Evolutionary conservation across 805 yeast genomes (phyloP).

Genomic region (Nakazawaea wyomingensis): DNA sequence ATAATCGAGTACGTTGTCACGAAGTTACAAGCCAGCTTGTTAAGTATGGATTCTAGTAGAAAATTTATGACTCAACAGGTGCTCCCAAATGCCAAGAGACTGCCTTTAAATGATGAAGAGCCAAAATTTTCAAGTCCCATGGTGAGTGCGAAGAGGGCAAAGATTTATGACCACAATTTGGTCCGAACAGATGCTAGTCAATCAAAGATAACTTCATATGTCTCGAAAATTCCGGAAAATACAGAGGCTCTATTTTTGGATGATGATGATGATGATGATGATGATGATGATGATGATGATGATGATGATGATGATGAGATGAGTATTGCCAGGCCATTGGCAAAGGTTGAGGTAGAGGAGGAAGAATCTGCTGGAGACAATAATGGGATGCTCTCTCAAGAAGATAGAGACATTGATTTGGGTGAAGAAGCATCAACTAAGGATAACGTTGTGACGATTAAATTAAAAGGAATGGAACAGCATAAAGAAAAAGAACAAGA

Average conservation of each 20-base stretch:
- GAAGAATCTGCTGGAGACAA: conserved; percentile 4
- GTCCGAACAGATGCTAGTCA: conserved; percentile 72
- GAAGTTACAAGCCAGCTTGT: conserved; percentile 43
- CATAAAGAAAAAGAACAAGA: too few relatives aligned
- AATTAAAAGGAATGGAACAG: too few relatives aligned
- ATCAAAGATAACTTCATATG: conserved; percentile 39
- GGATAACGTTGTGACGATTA: too few relatives aligned
- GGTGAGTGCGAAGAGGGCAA: conserved; percentile 16
- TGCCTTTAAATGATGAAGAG: conserved; percentile 15
- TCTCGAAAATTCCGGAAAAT: conserved; percentile 10
- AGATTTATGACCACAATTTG: conserved; percentile 56
- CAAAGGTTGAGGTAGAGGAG: conserved; percentile 11
- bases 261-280: not conserved
- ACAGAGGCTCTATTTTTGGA: not conserved
- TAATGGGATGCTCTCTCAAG: conserved; percentile 1
- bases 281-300: not conserved
- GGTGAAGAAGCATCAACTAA: too few relatives aligned
- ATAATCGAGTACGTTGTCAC: conserved; percentile 59
- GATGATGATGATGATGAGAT: not conserved
- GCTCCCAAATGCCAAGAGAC: conserved; percentile 32
- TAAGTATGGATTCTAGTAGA: conserved; percentile 60
- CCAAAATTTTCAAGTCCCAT: not conserved
- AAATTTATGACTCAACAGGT: conserved; percentile 62
- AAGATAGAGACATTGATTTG: too few relatives aligned
- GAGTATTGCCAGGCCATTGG: too few relatives aligned